Evolutionary conservation across 371 early-diverging fungal species (phyloP).

Genomic region (Syncephalastrum monosporum): DNA sequence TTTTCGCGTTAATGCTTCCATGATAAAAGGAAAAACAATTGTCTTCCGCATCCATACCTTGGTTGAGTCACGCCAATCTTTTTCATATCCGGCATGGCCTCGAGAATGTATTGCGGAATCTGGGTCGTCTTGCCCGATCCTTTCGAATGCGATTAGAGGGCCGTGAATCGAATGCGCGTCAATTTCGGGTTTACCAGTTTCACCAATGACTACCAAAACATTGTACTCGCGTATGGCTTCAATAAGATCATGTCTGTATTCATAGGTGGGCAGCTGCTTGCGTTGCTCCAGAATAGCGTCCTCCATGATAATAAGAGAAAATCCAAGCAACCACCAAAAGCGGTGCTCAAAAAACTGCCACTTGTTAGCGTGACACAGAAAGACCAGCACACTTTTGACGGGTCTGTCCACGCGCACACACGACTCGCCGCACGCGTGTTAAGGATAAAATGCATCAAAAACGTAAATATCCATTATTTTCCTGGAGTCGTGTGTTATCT

Average conservation of each 20-base stretch:
- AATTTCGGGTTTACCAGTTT: slow-evolving; percentile 61
- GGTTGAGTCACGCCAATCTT: slow-evolving; percentile 77
- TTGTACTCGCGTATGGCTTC: slow-evolving; percentile 64
- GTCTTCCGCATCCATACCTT: slow-evolving; percentile 34
- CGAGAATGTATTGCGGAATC: slow-evolving; percentile 86
- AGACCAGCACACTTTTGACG: too few species aligned
- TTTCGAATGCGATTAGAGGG: slow-evolving; percentile 9
- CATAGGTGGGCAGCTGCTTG: slow-evolving; percentile 40
- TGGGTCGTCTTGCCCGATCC: slow-evolving; percentile 95
- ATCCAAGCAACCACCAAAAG: too few species aligned
- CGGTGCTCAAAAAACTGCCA: too few species aligned
- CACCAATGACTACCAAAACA: slow-evolving; percentile 77
- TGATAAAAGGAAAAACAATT: neutral
- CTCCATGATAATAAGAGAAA: too few species aligned
- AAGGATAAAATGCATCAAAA: too few species aligned
- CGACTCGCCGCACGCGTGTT: too few species aligned
- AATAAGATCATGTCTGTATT: slow-evolving; percentile 61
- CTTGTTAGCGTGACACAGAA: too few species aligned
- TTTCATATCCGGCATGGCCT: slow-evolving; percentile 53
- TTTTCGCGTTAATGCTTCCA: neutral
- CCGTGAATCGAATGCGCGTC: neutral
- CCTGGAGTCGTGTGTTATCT: too few species aligned
- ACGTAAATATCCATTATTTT: too few species aligned
- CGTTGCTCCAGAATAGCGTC: slow-evolving; percentile 22
- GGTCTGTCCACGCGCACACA: too few species aligned